Evolutionary conservation across 306 rosid species (phyloP).

Genomic region (Vigna radiata): DNA sequence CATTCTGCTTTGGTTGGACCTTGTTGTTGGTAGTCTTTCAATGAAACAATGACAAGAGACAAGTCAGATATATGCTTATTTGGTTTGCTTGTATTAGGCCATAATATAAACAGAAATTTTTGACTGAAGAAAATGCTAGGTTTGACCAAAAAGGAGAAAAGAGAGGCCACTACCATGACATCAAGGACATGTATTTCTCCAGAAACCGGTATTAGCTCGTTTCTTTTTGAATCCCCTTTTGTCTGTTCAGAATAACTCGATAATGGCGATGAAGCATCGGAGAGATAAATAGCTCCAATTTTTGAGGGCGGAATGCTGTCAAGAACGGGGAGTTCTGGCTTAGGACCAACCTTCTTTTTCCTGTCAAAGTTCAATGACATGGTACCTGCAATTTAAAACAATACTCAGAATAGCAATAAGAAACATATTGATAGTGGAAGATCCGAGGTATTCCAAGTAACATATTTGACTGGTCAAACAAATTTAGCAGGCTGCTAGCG

Average conservation of each 20-base stretch:
- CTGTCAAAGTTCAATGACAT: slow-evolving; percentile 56
- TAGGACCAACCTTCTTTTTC: slow-evolving; percentile 62
- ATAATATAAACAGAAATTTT: background rate
- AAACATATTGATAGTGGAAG: slow-evolving; percentile 25
- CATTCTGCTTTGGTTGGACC: slow-evolving; percentile 48
- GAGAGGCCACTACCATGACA: slow-evolving; percentile 47
- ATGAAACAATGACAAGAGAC: slow-evolving; percentile 38
- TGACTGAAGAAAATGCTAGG: background rate
- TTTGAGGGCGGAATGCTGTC: slow-evolving; percentile 56
- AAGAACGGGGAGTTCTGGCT: slow-evolving; percentile 71
- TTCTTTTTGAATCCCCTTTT: slow-evolving; percentile 51
- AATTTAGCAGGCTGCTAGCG: slow-evolving; percentile 20
- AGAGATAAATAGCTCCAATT: slow-evolving; percentile 59
- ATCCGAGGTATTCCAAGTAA: background rate
- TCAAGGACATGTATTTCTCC: slow-evolving; percentile 53
- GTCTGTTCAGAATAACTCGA: slow-evolving; percentile 55
- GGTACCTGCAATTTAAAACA: slow-evolving; percentile 59
- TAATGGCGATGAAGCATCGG: slow-evolving; percentile 58
- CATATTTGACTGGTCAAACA: slow-evolving; percentile 9
- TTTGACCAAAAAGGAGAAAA: slow-evolving; percentile 23
- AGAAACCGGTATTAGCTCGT: slow-evolving; percentile 45
- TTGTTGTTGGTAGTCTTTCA: slow-evolving; percentile 57
- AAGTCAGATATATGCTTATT: slow-evolving; percentile 16
- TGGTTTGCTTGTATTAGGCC: slow-evolving; percentile 10
- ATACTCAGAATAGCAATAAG: slow-evolving; percentile 37